Evolutionary conservation across 805 yeast species (phyloP).

Genomic region (Deakozyma indianensis): DNA sequence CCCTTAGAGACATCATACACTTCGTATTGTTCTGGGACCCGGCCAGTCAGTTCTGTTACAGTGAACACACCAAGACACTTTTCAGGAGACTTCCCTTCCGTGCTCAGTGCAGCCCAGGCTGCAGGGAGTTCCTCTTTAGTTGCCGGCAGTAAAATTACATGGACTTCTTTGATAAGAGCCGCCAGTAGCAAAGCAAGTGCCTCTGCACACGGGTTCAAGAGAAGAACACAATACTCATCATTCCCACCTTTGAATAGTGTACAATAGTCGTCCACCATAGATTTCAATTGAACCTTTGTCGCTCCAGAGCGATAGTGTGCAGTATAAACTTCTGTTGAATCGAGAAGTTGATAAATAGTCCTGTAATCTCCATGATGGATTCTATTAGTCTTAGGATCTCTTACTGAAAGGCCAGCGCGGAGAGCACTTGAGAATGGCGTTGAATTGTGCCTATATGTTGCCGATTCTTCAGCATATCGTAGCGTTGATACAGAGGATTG

Average conservation of each 20-base stretch:
- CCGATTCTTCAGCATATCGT: slow-evolving; percentile 54
- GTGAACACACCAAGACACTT: slow-evolving; percentile 2
- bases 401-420: slow-evolving; percentile 50
- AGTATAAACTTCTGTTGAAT: slow-evolving; percentile 3
- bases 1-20: background rate
- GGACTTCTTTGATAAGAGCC: slow-evolving; percentile 8
- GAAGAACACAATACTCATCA: slow-evolving; percentile 3
- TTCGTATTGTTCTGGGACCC: background rate
- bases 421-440: slow-evolving; percentile 30
- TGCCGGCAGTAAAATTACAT: slow-evolving; percentile 2
- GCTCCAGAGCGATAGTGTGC: background rate
- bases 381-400: slow-evolving; percentile 8
- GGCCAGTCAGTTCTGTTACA: background rate
- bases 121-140: background rate
- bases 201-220: slow-evolving; percentile 8
- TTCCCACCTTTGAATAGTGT: slow-evolving; percentile 1
- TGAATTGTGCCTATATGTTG: slow-evolving; percentile 47
- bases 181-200: slow-evolving; percentile 12
- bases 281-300: background rate
- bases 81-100: background rate
- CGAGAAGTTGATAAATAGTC: slow-evolving; percentile 3
- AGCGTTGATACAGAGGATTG: slow-evolving; percentile 58
- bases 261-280: slow-evolving; percentile 4
- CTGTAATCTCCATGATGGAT: slow-evolving; percentile 3
- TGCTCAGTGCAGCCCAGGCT: slow-evolving; percentile 2